phyloP scores from a whole-genome alignment of 306 rosid genomes.

The Arachis stenosperma region DNA sequence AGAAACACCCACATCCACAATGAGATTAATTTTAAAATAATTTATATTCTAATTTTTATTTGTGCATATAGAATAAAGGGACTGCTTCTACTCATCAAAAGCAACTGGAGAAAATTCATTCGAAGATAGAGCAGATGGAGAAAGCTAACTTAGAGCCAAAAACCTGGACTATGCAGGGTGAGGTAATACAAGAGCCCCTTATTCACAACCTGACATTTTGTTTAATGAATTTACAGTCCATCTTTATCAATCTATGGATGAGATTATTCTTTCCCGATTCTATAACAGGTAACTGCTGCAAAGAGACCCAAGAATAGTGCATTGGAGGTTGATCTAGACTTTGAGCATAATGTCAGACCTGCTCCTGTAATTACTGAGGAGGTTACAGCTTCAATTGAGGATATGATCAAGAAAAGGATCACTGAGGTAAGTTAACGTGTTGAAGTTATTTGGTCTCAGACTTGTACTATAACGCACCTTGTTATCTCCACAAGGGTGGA shows the following conservation, averaged over 20 bases:
- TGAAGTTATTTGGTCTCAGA: constrained; percentile 20
- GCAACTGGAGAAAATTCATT: constrained; percentile 54
- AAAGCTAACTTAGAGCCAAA: constrained; percentile 74
- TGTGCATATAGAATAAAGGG: constrained; percentile 47
- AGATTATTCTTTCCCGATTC: constrained; percentile 26
- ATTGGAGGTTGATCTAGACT: constrained; percentile 85
- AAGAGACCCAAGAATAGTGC: constrained; percentile 90
- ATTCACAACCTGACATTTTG: neutral
- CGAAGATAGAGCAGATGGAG: constrained; percentile 81
- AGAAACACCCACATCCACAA: neutral
- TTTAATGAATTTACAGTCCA: constrained; percentile 8
- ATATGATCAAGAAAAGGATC: constrained; percentile 75
- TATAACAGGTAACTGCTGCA: constrained; percentile 75
- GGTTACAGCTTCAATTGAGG: constrained; percentile 80
- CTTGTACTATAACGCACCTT: constrained; percentile 20
- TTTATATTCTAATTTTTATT: constrained; percentile 18
- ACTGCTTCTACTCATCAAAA: constrained; percentile 74
- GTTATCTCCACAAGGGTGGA: constrained; percentile 8
- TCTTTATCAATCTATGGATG: constrained; percentile 27
- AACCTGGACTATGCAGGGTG: constrained; percentile 93
- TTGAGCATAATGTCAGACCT: constrained; percentile 89
- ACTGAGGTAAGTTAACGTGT: constrained; percentile 59
- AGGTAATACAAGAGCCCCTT: constrained; percentile 56
- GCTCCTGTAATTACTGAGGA: constrained; percentile 92
- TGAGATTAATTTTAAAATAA: constrained; percentile 1